Conservation (phyloP, 345 rosid species). For the Odontarrhena argentea region DNA sequence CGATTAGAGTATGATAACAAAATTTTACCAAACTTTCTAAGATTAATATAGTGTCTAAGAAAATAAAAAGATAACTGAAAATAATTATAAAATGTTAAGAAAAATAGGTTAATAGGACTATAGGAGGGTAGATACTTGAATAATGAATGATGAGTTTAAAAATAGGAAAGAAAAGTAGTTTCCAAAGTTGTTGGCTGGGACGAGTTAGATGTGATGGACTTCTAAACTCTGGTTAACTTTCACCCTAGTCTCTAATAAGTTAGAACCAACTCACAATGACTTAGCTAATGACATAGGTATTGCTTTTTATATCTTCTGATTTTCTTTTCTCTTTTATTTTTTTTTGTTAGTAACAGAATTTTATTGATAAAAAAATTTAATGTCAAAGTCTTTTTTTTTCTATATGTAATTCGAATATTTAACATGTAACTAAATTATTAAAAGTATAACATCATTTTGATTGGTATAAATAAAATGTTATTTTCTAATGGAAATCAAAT, state of each 20-base stretch:
- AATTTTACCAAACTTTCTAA: too few relatives aligned
- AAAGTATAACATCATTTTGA: too few relatives aligned
- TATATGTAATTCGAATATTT: too few relatives aligned
- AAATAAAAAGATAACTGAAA: too few relatives aligned
- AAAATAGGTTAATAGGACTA: too few relatives aligned
- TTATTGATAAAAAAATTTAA: background rate
- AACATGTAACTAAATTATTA: too few relatives aligned
- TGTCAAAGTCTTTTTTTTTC: too few relatives aligned
- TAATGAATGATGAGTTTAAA: conserved; percentile 18
- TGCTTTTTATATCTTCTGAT: background rate
- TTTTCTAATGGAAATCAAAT: too few relatives aligned
- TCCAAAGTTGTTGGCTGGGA: conserved; percentile 16
- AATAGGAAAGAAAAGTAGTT: conserved; percentile 22
- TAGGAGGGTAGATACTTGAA: background rate
- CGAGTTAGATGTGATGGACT: conserved; percentile 13
- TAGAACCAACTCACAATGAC: conserved; percentile 15
- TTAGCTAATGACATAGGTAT: background rate
- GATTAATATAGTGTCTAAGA: too few relatives aligned
- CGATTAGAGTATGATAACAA: too few relatives aligned
- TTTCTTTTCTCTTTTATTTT: background rate
- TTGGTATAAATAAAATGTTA: too few relatives aligned
- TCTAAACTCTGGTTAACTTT: conserved; percentile 17
- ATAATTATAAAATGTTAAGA: too few relatives aligned
- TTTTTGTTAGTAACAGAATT: background rate
- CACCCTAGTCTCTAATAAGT: background rate